phyloP scores from a whole-genome alignment of 192 early-diverging fungal species.

The Pilaira anomala region DNA sequence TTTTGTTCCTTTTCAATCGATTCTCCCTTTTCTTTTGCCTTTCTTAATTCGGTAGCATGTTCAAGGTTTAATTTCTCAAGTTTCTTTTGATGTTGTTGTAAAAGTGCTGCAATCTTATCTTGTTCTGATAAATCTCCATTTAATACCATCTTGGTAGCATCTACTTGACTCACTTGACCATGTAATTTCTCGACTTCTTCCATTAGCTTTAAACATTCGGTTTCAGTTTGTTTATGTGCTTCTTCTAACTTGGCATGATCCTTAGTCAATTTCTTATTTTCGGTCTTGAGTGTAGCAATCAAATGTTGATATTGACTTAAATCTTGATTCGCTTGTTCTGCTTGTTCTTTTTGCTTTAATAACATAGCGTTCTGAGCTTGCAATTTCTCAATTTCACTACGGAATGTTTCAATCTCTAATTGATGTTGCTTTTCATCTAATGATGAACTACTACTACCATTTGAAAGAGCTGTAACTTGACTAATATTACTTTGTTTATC shows the following conservation, averaged over 20 bases:
- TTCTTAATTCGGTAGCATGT: constrained; percentile 52
- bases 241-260: constrained; percentile 55
- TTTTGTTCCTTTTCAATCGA: constrained; percentile 61
- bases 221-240: constrained; percentile 65
- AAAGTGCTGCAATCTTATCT: constrained; percentile 35
- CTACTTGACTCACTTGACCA: constrained; percentile 36
- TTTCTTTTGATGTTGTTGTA: constrained; percentile 45
- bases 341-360: constrained; percentile 31
- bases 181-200: constrained; percentile 75
- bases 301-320: constrained; percentile 32
- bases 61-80: constrained; percentile 42
- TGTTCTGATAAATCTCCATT: constrained; percentile 14
- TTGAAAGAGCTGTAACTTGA: background rate
- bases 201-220: constrained; percentile 67
- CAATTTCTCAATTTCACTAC: constrained; percentile 46
- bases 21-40: constrained; percentile 45
- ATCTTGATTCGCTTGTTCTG: constrained; percentile 12
- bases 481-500: background rate
- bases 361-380: constrained; percentile 40
- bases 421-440: constrained; percentile 22
- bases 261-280: constrained; percentile 51
- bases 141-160: background rate
- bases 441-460: background rate
- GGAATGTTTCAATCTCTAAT: constrained; percentile 25
- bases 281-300: constrained; percentile 41